Base-by-base conservation (phyloP, 108 stramenopile species). In the Craspedostauros australis region DNA sequence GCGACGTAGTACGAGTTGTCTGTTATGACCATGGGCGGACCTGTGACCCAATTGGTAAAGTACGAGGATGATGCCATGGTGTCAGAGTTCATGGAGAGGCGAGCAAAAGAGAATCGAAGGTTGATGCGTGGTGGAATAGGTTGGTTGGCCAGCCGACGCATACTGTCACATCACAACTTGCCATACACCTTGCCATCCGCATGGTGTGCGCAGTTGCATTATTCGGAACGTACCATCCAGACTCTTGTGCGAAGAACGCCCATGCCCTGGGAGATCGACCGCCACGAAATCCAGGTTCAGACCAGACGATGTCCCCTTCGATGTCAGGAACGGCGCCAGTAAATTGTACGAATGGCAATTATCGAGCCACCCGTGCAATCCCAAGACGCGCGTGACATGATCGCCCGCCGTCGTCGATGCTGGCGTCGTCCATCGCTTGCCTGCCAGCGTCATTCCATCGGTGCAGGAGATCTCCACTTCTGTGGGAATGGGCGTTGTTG, bases 351-450 rank as follows among this genome's bases (percentile, higher is more conserved):
- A 70, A 6, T 64, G 54, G 34, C 68, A 71, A 47, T 84, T 84
- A 46, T 84, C 82, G 38, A 84, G 62, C 82, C 82, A 84, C 16
- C 82, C 82, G 64, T 84, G 82, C 22, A 76, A 60, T 21, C 65
- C 67, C 1, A 84, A 15, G 7, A 84, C 62, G n/a, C 33, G 46
- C 2, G 33, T 12, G 12, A 2, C 8, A 14, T 19, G 26, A 14
- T 19, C 0, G n/a, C 21, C n/a, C 22, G 7, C 39, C 39, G 27
- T 29, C 21, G 12, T 14, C 37, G 50, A 15, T 11, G 9, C 47
- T 22, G 42, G n/a, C 12, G n/a, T 28, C n/a, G 27, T 43, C 30
- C 32, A 46, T 16, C 30, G 58, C 26, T 54, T 56, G n/a, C 51
- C 62, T 6, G 62, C 52, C 6, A 64, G 27, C 37, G 38, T 54